These are phyloP conservation scores for Astraeus odoratus DNA, from an alignment of 768 basidiomycete genomes.

Conservation along the genomic window DNA sequence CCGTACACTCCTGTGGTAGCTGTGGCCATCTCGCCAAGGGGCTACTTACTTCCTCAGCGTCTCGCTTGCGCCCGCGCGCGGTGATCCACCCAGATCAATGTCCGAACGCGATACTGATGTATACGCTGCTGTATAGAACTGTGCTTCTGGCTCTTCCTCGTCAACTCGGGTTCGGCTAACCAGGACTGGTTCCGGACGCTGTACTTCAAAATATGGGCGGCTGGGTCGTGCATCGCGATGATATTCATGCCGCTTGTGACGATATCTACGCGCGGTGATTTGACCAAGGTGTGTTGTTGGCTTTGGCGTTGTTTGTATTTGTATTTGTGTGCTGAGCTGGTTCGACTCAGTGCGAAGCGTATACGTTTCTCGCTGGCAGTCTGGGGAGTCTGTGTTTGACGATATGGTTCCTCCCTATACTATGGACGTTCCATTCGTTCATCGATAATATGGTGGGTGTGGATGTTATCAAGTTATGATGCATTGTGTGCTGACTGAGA, in stretches of 20 bases:
- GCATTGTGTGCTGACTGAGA: not conserved
- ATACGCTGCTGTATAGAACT: constrained; percentile 44
- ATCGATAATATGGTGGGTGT: constrained; percentile 48
- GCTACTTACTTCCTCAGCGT: too few relatives aligned
- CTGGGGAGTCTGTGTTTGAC: constrained; percentile 65
- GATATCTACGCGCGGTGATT: constrained; percentile 51
- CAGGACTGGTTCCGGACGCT: constrained; percentile 72
- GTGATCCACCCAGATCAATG: too few relatives aligned
- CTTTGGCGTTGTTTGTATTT: too few relatives aligned
- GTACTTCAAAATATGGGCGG: constrained; percentile 70
- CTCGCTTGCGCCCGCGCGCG: too few relatives aligned
- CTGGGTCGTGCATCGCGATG: constrained; percentile 55
- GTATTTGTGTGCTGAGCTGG: constrained; percentile 6
- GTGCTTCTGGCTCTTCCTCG: constrained; percentile 83
- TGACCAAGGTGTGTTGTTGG: constrained; percentile 42
- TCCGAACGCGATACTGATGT: not conserved
- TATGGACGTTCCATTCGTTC: constrained; percentile 69
- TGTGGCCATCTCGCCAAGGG: too few relatives aligned
- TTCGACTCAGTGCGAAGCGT: constrained; percentile 53
- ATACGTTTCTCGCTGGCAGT: constrained; percentile 62
- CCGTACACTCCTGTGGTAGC: not conserved
- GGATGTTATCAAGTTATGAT: not conserved
- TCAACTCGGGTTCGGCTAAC: constrained; percentile 54
- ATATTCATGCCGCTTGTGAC: constrained; percentile 67
- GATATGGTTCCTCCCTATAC: constrained; percentile 64